Conservation (phyloP, 805 yeast species). For the Ogataea parapolymorpha region DNA sequence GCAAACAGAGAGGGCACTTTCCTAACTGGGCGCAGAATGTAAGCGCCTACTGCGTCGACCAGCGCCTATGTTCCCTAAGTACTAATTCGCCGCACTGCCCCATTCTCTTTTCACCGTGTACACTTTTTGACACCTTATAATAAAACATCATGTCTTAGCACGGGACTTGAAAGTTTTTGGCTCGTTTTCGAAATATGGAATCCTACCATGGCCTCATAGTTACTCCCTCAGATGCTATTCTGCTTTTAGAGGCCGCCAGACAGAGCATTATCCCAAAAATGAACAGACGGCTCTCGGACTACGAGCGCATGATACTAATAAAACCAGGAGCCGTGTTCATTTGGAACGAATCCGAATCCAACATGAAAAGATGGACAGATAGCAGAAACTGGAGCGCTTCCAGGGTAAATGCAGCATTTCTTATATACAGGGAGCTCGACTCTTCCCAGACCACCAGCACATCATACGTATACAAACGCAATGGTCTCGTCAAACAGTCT, state of each 20-base stretch:
- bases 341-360: slow-evolving; percentile 71
- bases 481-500: slow-evolving; percentile 64
- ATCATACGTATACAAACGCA: slow-evolving; percentile 40
- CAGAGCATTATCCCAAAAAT: slow-evolving; percentile 54
- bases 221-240: slow-evolving; percentile 58
- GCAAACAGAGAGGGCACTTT: background rate
- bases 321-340: slow-evolving; percentile 60
- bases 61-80: background rate
- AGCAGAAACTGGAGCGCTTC: slow-evolving; percentile 73
- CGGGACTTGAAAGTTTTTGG: background rate
- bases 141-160: background rate
- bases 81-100: background rate
- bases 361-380: slow-evolving; percentile 77
- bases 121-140: background rate
- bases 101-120: background rate
- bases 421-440: slow-evolving; percentile 63
- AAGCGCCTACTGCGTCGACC: background rate
- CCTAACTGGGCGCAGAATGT: slow-evolving; percentile 1
- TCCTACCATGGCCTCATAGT: slow-evolving; percentile 50
- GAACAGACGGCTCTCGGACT: slow-evolving; percentile 52
- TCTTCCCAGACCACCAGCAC: slow-evolving; percentile 15
- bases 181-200: slow-evolving; percentile 37
- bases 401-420: slow-evolving; percentile 60
- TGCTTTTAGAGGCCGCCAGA: slow-evolving; percentile 64
- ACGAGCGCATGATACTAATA: slow-evolving; percentile 49